Conservation (phyloP, 345 rosid species). For the Turritis glabra region DNA sequence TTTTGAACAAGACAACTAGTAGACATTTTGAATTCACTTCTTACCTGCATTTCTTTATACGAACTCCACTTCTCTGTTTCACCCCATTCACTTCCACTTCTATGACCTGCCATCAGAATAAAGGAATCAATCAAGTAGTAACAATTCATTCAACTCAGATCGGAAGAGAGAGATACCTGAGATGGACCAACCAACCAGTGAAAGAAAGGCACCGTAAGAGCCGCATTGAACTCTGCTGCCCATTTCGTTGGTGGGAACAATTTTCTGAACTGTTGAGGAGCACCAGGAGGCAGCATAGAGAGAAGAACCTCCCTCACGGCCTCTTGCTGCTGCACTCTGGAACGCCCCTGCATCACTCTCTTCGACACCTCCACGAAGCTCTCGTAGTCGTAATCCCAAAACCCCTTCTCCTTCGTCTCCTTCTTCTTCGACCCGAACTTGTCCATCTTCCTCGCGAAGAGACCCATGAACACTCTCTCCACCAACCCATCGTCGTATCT, state of each 20-base stretch:
- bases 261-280: constrained; percentile 89
- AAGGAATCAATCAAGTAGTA: background rate
- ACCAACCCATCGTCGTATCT: constrained; percentile 73
- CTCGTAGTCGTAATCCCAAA: constrained; percentile 68
- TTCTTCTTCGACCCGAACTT: constrained; percentile 50
- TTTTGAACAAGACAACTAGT: background rate
- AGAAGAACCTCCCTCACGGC: constrained; percentile 88
- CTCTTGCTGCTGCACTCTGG: constrained; percentile 72
- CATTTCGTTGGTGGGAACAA: constrained; percentile 92
- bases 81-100: constrained; percentile 84
- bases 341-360: constrained; percentile 82
- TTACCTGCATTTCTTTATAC: constrained; percentile 41
- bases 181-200: constrained; percentile 97
- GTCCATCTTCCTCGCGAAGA: constrained; percentile 89
- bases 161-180: constrained; percentile 26
- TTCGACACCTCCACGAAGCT: constrained; percentile 83
- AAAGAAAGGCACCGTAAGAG: constrained; percentile 90
- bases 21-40: background rate
- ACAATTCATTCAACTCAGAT: background rate
- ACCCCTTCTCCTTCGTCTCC: constrained; percentile 45
- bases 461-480: constrained; percentile 80
- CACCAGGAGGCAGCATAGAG: constrained; percentile 96
- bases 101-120: constrained; percentile 39
- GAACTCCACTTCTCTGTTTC: constrained; percentile 95
- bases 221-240: constrained; percentile 97